phyloP scores from a whole-genome alignment of 345 rosid species.

The Punica granatum region DNA sequence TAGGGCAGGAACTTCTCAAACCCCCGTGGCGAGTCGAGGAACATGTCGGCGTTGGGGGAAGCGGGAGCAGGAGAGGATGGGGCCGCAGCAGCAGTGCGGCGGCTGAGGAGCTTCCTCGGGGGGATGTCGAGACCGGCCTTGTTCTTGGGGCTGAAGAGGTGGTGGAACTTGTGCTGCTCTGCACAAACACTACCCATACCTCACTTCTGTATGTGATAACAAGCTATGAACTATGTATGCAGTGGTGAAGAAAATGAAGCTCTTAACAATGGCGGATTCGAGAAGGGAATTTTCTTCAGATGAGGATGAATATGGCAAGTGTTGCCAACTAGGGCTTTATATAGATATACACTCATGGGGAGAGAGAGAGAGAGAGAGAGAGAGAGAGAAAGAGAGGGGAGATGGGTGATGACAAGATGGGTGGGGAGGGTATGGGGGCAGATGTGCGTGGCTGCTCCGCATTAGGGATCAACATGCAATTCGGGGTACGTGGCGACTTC shows the following conservation, averaged over 20 bases:
- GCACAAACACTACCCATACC: conserved; percentile 39
- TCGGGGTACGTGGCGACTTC: conserved; percentile 31
- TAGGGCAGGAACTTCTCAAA: conserved; percentile 34
- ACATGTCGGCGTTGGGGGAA: conserved; percentile 11
- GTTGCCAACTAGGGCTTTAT: conserved; percentile 1
- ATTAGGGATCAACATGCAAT: conserved; percentile 52
- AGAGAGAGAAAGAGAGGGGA: background rate
- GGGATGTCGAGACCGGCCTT: conserved; percentile 45
- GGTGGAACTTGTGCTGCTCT: conserved; percentile 40
- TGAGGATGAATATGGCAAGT: background rate
- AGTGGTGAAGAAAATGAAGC: too few relatives aligned
- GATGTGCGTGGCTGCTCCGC: conserved; percentile 36
- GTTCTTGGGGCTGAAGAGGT: conserved; percentile 19
- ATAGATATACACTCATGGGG: conserved; percentile 3
- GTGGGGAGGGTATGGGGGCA: conserved; percentile 15
- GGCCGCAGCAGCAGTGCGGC: conserved; percentile 8
- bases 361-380: conserved; percentile 11
- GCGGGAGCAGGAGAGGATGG: conserved; percentile 10
- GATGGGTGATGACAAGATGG: conserved; percentile 8
- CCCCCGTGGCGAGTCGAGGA: conserved; percentile 9
- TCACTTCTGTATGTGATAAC: background rate
- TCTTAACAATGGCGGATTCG: too few relatives aligned
- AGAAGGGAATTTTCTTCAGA: too few relatives aligned
- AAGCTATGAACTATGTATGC: too few relatives aligned
- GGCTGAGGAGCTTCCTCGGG: conserved; percentile 42